phyloP scores from a whole-genome alignment of 176 grass and related monocot species.

The Oryza glaberrima region DNA sequence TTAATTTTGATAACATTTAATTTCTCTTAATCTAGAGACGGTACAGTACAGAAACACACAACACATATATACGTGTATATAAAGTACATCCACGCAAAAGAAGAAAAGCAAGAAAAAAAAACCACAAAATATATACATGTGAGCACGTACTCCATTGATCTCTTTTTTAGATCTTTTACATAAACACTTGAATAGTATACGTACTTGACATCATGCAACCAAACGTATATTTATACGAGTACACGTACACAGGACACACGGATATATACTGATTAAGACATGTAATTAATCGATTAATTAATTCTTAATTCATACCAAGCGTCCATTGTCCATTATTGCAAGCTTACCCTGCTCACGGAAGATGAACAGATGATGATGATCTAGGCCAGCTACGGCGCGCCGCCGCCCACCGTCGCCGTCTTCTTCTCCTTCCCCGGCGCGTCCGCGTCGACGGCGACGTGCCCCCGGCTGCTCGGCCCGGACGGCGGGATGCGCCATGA shows the following conservation, averaged over 20 bases:
- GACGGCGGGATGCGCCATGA: conserved; percentile 21
- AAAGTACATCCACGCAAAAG: not conserved
- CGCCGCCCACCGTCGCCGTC: not conserved
- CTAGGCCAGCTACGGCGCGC: no score
- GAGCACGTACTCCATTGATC: not conserved
- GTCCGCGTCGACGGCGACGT: not conserved
- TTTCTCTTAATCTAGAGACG: no score
- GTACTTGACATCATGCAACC: not conserved
- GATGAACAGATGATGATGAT: not conserved
- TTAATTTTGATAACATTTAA: not conserved
- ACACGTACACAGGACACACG: not conserved
- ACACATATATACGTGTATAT: no score
- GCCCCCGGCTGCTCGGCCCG: conserved; percentile 38
- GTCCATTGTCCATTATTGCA: not conserved
- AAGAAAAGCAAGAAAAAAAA: not conserved
- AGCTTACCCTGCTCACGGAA: conserved; percentile 9
- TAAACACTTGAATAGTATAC: no score
- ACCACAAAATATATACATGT: not conserved
- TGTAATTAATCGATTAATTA: not conserved
- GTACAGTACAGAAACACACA: no score
- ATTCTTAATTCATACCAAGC: not conserved
- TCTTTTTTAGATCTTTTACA: no score
- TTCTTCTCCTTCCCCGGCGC: not conserved
- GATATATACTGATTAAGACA: not conserved
- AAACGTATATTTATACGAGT: not conserved